Evolutionary conservation across 225 moss, liverwort and hornwort species (phyloP), one percentile per base, ranked within the genome.

Genomic region (Anthoceros angustus): DNA sequence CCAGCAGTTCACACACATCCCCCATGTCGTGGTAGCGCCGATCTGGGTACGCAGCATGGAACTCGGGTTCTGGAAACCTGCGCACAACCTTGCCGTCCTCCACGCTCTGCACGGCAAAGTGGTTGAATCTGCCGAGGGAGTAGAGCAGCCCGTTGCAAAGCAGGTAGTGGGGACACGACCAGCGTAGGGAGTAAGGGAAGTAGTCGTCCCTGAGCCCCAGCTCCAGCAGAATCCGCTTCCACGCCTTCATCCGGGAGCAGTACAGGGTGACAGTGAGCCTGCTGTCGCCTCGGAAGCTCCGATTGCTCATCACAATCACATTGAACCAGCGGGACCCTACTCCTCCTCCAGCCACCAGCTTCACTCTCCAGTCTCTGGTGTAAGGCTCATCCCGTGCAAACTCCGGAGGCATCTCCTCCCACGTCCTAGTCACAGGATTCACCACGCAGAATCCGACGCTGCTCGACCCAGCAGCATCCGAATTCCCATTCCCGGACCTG

Each of bases 11-110:
- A 23, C 55, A 55, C 55, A 55, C 55, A 55, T 55, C 55, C 16
- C 55, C 55, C 55, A 55, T 55, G 55, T 55, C 55, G 55, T 55
- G n/a, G 14, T 55, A 55, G 10, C 55, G 55, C 10, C 23, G n/a
- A 7, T 55, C 55, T 4, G 46, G 14, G 46, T 4, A 18, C 12
- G 7, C n/a, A 7, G 55, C 55, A 20, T 20, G 8, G 55, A 23
- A 55, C 5, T 55, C 55, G 23, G 55, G n/a, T 20, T 55, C 55
- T 6, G 55, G 18, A 8, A 55, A 15, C 14, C 55, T 15, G n/a
- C 55, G 8, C 1, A 55, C 14, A 18, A 55, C 10, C 14, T 55
- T 15, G 16, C 55, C 55, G 55, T 55, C 55, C 55, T 15, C 12
- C 55, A 20, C 55, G 8, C 18, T 15, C n/a, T 55, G 23, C 1